Evolutionary conservation across 2,329 filamentous ascomycete species (phyloP), one percentile per base, ranked within the genome.

Genomic region (Colletotrichum plurivorum): DNA sequence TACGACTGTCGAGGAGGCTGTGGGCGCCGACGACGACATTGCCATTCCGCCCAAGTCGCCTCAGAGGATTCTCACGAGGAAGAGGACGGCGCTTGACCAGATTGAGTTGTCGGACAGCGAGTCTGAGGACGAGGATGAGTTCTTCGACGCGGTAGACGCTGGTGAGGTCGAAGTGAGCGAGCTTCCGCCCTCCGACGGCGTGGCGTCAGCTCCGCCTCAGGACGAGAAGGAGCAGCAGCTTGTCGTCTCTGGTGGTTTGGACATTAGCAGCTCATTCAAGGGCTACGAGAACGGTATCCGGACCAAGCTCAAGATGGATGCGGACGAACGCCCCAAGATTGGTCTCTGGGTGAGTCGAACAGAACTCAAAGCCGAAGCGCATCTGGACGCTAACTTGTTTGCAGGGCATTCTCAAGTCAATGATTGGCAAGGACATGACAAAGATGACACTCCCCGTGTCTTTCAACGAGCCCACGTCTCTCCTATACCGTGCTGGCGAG

Each of bases 381-480:
- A 10, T 10, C 10, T 36, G 31, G 9, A 36, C 1, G 9, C 31
- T 36, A 36, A 36, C 31, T 1, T 36, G 31, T 77, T 79, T 54
- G 31, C 72, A 98, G 95, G 92, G 93, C 73, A 98, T 99, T 74
- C 84, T 99, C 72, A 99, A 98, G 84, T 98, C 95, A 22, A 98
- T 99, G 96, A 97, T 99, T 81, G 96, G 96, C 72, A 98, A 99
- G 80, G 96, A 99, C 78, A 98, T 99, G 96, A 98, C 96, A 45
- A 98, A 97, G 84, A 99, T 99, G 95, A 98, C 96, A 0, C 84
- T 99, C 20, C 96, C 96, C 0, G 96, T 99, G 2, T 97, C 96
- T 0, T 98, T 99, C 85, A 99, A 99, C 81, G 96, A 99, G 80
- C 96, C 96, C 0, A 99, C 96, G 0, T 98, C 96, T 6, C 85